Percentiles rank a stretch among this genome's conserved stretches.
These are phyloP conservation scores for Candida xyloterini DNA, from an alignment of 805 yeast genomes.

Conservation along the genomic window DNA sequence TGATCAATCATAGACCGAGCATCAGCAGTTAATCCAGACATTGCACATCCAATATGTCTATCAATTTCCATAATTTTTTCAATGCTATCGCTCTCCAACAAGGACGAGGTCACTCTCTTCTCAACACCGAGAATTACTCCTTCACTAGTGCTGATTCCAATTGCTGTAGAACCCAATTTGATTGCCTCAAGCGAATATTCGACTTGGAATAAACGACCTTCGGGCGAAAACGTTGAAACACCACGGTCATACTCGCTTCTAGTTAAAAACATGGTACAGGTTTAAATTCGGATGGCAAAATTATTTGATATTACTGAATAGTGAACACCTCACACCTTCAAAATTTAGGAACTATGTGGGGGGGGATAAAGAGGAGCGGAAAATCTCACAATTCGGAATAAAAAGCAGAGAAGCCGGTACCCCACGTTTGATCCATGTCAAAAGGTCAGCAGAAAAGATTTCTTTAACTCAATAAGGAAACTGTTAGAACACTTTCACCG, in stretches of 20 bases:
- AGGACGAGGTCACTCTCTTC: constrained; percentile 90
- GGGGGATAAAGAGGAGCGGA: no score
- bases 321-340: constrained; percentile 5
- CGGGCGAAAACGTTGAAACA: constrained; percentile 97
- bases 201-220: constrained; percentile 96
- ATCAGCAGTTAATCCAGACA: constrained; percentile 98
- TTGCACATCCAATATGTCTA: constrained; percentile 93
- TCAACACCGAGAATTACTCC: constrained; percentile 97
- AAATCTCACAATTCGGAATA: background rate
- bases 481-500: background rate
- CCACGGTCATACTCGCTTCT: constrained; percentile 99
- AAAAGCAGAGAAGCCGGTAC: no score
- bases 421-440: no score
- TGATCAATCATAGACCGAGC: constrained; percentile 99
- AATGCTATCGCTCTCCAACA: constrained; percentile 87
- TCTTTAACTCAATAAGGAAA: constrained; percentile 4
- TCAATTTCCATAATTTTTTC: constrained; percentile 97
- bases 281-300: constrained; percentile 8
- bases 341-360: background rate
- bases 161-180: constrained; percentile 96
- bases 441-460: background rate
- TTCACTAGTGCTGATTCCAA: constrained; percentile 91
- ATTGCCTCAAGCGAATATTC: constrained; percentile 97
- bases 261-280: constrained; percentile 81
- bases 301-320: constrained; percentile 3